Conservation (phyloP, 495 filamentous ascomycete genomes). For the Podospora tetraspora region DNA sequence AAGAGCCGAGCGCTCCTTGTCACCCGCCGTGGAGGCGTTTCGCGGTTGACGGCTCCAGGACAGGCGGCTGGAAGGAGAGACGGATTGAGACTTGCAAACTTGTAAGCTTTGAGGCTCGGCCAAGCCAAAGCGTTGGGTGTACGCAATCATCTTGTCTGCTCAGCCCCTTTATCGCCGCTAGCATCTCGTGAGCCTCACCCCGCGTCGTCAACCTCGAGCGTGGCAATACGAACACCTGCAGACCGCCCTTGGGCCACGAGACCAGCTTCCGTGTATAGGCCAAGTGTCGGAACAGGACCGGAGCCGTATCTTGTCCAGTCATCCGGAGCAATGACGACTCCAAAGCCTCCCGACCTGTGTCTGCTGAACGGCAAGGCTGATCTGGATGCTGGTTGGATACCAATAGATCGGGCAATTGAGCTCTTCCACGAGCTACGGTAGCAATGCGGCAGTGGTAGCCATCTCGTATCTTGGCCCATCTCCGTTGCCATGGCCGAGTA, state of each 20-base stretch:
- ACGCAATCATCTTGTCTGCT: neutral
- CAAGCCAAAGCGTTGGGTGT: neutral
- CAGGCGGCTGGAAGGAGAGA: neutral
- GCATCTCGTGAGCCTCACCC: neutral
- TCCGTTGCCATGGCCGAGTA: neutral
- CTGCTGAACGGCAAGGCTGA: neutral
- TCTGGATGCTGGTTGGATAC: slow-evolving; percentile 20
- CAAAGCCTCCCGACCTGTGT: neutral
- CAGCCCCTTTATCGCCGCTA: neutral
- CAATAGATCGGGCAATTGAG: slow-evolving; percentile 8
- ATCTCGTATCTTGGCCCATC: neutral
- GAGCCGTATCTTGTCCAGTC: slow-evolving; percentile 25
- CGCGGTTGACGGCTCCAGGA: neutral
- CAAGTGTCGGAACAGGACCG: neutral
- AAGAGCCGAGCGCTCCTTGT: neutral
- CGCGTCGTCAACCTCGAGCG: neutral
- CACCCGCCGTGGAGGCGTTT: neutral
- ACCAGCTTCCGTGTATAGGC: neutral
- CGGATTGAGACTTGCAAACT: neutral
- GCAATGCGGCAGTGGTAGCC: neutral
- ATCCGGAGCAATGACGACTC: neutral
- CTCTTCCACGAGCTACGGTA: neutral
- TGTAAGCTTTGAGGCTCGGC: neutral
- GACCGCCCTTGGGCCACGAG: neutral
- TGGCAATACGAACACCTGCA: neutral